These are phyloP conservation scores for Trichophyton mentagrophytes DNA, from an alignment of 2,329 filamentous ascomycete genomes.

Conservation along the genomic window DNA sequence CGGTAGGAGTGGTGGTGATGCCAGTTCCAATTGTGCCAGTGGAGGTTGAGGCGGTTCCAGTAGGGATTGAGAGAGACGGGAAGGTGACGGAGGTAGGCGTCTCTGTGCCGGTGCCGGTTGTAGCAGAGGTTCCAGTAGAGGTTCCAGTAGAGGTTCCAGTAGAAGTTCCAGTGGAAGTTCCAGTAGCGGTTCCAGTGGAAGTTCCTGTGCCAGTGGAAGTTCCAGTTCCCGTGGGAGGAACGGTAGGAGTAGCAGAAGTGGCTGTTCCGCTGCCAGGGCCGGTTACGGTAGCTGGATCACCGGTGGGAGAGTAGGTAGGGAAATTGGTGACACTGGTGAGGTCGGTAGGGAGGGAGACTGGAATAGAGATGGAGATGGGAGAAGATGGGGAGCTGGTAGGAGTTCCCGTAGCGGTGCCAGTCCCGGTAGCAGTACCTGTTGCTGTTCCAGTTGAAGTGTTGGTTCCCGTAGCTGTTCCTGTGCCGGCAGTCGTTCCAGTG, in stretches of 20 bases:
- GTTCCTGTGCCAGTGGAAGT: background rate
- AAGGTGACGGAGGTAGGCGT: conserved; percentile 1
- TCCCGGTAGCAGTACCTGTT: background rate
- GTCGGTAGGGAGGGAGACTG: background rate
- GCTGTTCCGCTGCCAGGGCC: background rate
- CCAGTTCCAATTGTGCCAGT: background rate
- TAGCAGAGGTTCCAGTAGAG: background rate
- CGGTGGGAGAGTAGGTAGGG: background rate
- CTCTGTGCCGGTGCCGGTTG: background rate
- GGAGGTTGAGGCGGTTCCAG: background rate
- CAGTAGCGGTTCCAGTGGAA: background rate
- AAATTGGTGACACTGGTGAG: background rate
- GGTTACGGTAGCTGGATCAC: background rate
- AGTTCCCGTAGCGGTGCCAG: background rate
- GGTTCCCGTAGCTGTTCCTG: background rate
- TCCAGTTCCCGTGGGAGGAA: background rate
- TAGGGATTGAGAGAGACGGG: conserved; percentile 7
- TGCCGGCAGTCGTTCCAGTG: background rate
- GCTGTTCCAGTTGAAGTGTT: background rate
- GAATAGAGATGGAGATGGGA: background rate
- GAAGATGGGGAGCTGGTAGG: background rate
- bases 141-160: background rate
- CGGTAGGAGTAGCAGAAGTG: background rate
- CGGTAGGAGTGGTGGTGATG: background rate
- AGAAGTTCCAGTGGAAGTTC: background rate